A percentile compares a stretch with the other conserved stretches of the same genome.
Evolutionary conservation across 192 early-diverging fungal species (phyloP).

Genomic region (Dissophora globulifera): DNA sequence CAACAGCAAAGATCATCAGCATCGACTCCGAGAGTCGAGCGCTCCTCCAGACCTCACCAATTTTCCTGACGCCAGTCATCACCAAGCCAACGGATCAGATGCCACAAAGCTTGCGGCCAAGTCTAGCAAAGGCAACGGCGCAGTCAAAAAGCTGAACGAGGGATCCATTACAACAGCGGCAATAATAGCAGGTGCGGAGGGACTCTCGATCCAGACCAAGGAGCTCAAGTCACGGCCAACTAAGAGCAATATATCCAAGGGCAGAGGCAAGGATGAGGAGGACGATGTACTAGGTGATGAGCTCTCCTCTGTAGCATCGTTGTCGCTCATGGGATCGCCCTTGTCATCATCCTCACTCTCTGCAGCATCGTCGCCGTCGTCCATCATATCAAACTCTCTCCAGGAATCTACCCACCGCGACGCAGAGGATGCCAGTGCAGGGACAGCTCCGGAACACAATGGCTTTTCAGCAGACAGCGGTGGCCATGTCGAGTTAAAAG

Average conservation of each 20-base stretch:
- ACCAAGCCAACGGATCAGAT: neutral
- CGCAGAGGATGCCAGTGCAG: neutral
- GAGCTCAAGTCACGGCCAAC: slow-evolving; percentile 16
- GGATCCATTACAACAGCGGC: neutral
- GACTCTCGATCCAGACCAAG: slow-evolving; percentile 22
- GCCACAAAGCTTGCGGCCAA: neutral
- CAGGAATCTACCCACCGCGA: neutral
- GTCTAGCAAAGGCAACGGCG: slow-evolving; percentile 8
- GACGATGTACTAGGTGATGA: slow-evolving; percentile 43
- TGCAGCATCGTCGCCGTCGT: slow-evolving; percentile 38
- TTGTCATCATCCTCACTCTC: slow-evolving; percentile 33
- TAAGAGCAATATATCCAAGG: neutral
- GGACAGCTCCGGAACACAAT: neutral
- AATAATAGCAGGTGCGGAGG: neutral
- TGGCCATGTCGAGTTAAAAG: neutral
- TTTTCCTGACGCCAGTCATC: too few species aligned
- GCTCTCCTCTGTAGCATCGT: slow-evolving; percentile 28
- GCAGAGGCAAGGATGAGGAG: slow-evolving; percentile 22
- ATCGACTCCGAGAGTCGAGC: too few species aligned
- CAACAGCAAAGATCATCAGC: too few species aligned
- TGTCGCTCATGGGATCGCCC: slow-evolving; percentile 25
- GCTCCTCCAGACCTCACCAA: too few species aligned
- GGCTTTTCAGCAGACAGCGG: neutral
- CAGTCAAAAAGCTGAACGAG: neutral
- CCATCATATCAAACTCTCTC: slow-evolving; percentile 3